Evolutionary conservation across 1,284 basidiomycete species (phyloP).

Genomic region (Cerrena zonata): DNA sequence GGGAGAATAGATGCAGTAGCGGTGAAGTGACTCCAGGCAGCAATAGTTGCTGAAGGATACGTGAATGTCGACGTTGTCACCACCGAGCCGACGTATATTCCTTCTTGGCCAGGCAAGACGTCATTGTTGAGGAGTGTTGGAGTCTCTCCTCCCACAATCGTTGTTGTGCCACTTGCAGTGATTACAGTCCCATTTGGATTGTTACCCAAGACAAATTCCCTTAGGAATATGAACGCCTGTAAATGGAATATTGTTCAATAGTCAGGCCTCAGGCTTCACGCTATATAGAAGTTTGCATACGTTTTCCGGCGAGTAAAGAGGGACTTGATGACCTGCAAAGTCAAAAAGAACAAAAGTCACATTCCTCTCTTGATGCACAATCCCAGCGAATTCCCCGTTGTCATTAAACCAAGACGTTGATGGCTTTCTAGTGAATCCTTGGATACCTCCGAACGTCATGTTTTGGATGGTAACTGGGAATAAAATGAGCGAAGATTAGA

Average conservation of each 20-base stretch:
- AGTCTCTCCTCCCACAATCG: slow-evolving; percentile 11
- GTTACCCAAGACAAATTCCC: slow-evolving; percentile 21
- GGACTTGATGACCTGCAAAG: slow-evolving; percentile 24
- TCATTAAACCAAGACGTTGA: slow-evolving; percentile 43
- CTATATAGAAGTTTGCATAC: no score
- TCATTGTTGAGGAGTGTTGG: not conserved
- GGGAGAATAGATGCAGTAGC: not conserved
- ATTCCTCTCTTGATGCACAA: slow-evolving; percentile 26
- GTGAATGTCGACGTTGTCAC: slow-evolving; percentile 8
- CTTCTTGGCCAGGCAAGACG: slow-evolving; percentile 5
- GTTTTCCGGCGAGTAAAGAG: slow-evolving; percentile 19
- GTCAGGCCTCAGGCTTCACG: not conserved
- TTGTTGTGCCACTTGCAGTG: not conserved
- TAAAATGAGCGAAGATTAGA: not conserved
- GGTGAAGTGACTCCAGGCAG: slow-evolving; percentile 10
- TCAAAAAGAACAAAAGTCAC: slow-evolving; percentile 23
- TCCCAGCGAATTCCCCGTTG: slow-evolving; percentile 20
- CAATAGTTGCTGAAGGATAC: slow-evolving; percentile 10
- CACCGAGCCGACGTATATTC: slow-evolving; percentile 7
- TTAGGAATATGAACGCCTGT: slow-evolving; percentile 20
- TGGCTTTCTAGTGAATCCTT: slow-evolving; percentile 58
- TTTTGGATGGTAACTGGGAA: slow-evolving; percentile 22
- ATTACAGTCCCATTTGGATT: slow-evolving; percentile 18
- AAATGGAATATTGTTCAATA: no score
- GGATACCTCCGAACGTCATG: slow-evolving; percentile 51